phyloP scores from a whole-genome alignment of 108 stramenopile genomes.

The Skeletonema potamos region DNA sequence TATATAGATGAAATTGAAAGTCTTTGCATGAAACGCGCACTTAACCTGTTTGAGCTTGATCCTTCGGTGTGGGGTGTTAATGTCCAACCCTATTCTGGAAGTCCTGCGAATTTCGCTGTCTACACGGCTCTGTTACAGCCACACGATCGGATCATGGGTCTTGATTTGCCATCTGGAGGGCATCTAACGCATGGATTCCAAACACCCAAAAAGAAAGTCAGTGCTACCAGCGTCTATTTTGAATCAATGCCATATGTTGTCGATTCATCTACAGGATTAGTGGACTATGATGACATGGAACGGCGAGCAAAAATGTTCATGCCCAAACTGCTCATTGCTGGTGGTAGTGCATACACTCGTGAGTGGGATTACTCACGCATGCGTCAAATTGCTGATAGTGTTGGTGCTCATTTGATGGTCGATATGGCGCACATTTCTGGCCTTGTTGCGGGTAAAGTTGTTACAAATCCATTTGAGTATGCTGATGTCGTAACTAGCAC shows the following conservation, averaged over 20 bases:
- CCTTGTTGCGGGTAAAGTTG: conserved; percentile 93
- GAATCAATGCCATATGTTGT: conserved; percentile 99
- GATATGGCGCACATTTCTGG: conserved; percentile 99
- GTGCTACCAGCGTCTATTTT: conserved; percentile 99
- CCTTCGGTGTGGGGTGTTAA: conserved; percentile 97
- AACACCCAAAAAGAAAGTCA: conserved; percentile 96
- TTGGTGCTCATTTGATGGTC: conserved; percentile 96
- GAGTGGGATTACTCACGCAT: conserved; percentile 99
- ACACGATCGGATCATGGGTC: conserved; percentile 99
- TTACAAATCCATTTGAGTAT: conserved; percentile 89
- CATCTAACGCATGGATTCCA: conserved; percentile 99
- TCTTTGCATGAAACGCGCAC: conserved; percentile 91
- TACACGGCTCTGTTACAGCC: conserved; percentile 97
- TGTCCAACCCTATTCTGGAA: conserved; percentile 95
- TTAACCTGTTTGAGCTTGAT: conserved; percentile 85
- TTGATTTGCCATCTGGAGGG: conserved; percentile 98
- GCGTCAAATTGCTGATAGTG: conserved; percentile 95
- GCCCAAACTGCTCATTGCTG: conserved; percentile 97
- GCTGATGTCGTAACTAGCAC: conserved; percentile 99
- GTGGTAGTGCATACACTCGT: conserved; percentile 98
- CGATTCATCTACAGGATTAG: conserved; percentile 83
- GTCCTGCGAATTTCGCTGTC: conserved; percentile 99
- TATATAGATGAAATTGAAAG: conserved; percentile 96
- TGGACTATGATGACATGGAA: conserved; percentile 98
- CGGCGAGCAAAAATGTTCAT: conserved; percentile 93